A percentile compares a stretch with the other conserved stretches of the same genome.
phyloP scores from a whole-genome alignment of 2,329 filamentous ascomycete genomes.

The Didymella lethalis region DNA sequence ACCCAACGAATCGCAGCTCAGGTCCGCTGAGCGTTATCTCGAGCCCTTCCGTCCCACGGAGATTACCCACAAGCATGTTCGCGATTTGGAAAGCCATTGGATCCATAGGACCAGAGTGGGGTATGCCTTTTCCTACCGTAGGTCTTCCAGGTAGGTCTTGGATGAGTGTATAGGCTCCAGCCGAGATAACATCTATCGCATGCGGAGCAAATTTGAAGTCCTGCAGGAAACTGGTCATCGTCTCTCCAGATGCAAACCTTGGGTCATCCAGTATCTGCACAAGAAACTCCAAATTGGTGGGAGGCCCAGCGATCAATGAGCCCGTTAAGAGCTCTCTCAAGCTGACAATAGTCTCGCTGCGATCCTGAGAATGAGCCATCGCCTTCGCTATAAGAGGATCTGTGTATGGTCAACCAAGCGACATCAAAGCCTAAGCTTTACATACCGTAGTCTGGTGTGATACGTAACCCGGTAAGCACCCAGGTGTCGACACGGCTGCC shows the following conservation, averaged over 20 bases:
- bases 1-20: slow-evolving; percentile 63
- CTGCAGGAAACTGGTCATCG: slow-evolving; percentile 65
- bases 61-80: slow-evolving; percentile 67
- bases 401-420: slow-evolving; percentile 14
- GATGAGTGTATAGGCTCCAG: slow-evolving; percentile 65
- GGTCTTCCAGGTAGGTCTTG: slow-evolving; percentile 68
- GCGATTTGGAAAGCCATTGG: slow-evolving; percentile 64
- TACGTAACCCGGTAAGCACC: slow-evolving; percentile 64
- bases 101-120: slow-evolving; percentile 69
- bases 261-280: slow-evolving; percentile 57
- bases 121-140: slow-evolving; percentile 65
- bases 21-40: slow-evolving; percentile 69
- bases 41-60: slow-evolving; percentile 60
- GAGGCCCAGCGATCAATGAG: slow-evolving; percentile 61
- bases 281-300: slow-evolving; percentile 66
- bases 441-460: slow-evolving; percentile 65
- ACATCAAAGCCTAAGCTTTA: background rate
- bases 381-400: slow-evolving; percentile 66
- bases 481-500: slow-evolving; percentile 69
- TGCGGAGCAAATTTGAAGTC: slow-evolving; percentile 59
- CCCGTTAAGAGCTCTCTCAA: slow-evolving; percentile 55
- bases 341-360: slow-evolving; percentile 54
- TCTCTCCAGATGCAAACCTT: slow-evolving; percentile 59
- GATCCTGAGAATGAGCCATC: slow-evolving; percentile 60
- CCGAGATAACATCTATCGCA: slow-evolving; percentile 64